Base-by-base conservation (phyloP, 768 basidiomycete species). In the Rhizopogon vesiculosus region DNA sequence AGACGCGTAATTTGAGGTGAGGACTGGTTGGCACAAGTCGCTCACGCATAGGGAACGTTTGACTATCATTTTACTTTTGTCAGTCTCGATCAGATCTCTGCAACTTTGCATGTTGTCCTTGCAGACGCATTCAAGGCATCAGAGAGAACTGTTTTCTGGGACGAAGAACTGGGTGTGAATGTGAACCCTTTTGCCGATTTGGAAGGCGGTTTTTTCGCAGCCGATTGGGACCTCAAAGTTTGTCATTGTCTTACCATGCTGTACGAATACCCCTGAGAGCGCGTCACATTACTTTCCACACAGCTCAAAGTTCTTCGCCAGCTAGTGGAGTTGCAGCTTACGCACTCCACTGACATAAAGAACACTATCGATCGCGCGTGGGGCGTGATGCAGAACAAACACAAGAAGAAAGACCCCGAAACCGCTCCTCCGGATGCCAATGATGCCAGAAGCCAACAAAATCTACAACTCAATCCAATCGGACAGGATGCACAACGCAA, bases 1-100 rank as follows among this genome's bases (percentile, higher is more conserved):
- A 87, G 71, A 87, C 90, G 85, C 88, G 90, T 86, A 91, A 91
- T 78, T 78, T 91, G 72, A 89, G 87, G 90, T 89, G 73, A 73
- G 84, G 69, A 71, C 72, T 69, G 69, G 68, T 70, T 71, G 56
- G 46, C 55, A 61, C 63, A 60, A 56, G 54, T 62, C 66, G 28
- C 42, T 60, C 59, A 57, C 61, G 59, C 51, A 62, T 65, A 62
- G 7, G 22, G 59, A 65, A 64, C 49, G 60, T 67, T 66, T 72
- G 63, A 69, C 66, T 64, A 64, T 61, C 66, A 62, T 69, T 64
- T 65, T 66, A 63, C 58, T 61, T 64, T 62, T 68, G 63, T 57
- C 68, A 93, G 91, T 71, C 78, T 80, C 65, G 90, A 92, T 78
- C 86, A 87, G 68, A 89, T 93, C 66, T 89, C 90, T 44, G 77